These are phyloP conservation scores for Aspergillus latus DNA, from an alignment of 2,329 filamentous ascomycete genomes.

Conservation along the genomic window DNA sequence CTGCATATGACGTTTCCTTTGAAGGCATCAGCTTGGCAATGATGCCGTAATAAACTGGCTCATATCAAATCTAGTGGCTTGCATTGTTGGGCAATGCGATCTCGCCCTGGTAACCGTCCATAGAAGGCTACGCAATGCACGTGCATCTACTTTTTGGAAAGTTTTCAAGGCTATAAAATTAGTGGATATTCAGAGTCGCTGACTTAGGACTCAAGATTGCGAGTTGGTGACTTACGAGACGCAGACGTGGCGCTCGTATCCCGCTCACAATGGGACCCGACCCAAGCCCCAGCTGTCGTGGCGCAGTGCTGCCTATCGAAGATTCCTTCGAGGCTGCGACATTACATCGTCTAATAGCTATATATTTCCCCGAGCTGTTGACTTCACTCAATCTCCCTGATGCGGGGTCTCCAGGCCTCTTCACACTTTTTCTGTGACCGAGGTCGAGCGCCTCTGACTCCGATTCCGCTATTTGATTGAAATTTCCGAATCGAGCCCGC, in stretches of 20 bases:
- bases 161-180: too few relatives aligned
- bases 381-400: not conserved
- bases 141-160: not conserved
- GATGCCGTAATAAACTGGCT: not conserved
- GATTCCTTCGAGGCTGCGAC: not conserved
- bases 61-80: too few relatives aligned
- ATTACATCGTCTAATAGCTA: slow-evolving; percentile 1
- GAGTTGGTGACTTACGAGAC: not conserved
- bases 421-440: slow-evolving; percentile 7
- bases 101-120: not conserved
- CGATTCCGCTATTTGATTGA: slow-evolving; percentile 2
- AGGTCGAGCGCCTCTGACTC: slow-evolving; percentile 14
- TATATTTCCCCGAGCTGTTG: not conserved
- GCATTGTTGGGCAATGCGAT: too few relatives aligned
- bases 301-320: slow-evolving; percentile 11
- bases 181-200: too few relatives aligned
- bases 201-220: not conserved
- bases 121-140: not conserved
- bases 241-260: not conserved
- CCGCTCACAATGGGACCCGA: not conserved
- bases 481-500: not conserved
- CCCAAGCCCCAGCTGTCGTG: not conserved
- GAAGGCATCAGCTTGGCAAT: not conserved
- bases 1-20: not conserved
- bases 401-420: slow-evolving; percentile 4